Evolutionary conservation across 2,329 filamentous ascomycete genomes (phyloP).

Genomic region (Sporothrix sp.): DNA sequence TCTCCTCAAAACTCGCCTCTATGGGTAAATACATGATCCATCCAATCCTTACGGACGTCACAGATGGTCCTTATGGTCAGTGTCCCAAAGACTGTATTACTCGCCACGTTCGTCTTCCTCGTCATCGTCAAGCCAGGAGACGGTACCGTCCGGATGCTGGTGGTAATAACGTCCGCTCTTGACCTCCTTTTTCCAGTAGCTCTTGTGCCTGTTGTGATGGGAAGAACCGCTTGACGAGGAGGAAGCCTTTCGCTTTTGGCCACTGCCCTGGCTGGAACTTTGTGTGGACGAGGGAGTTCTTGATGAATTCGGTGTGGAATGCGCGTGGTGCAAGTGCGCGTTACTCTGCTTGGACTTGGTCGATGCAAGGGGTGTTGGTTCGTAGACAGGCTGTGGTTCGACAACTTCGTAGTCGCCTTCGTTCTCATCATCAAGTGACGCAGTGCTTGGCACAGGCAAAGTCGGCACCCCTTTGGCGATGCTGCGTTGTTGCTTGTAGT

Average conservation of each 20-base stretch:
- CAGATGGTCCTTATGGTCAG: too few species aligned
- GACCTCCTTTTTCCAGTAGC: conserved; percentile 9
- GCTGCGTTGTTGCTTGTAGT: conserved; percentile 2
- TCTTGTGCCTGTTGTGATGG: conserved; percentile 1
- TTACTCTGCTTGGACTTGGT: background rate
- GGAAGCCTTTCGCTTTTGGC: conserved; percentile 9
- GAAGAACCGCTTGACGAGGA: background rate
- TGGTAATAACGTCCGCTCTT: conserved; percentile 5
- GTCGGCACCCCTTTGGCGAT: background rate
- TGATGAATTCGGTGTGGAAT: background rate
- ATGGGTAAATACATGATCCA: too few species aligned
- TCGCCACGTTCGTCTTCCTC: background rate
- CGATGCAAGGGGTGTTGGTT: background rate
- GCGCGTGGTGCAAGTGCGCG: background rate
- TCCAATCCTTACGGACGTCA: too few species aligned
- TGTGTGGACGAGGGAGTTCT: background rate
- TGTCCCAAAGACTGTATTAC: background rate
- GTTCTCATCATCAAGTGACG: background rate
- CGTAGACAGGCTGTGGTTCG: background rate
- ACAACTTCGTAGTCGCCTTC: background rate
- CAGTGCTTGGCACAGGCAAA: background rate
- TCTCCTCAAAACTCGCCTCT: too few species aligned
- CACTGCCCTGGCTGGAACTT: background rate
- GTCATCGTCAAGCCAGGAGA: conserved; percentile 10
- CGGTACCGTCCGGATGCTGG: conserved; percentile 5